Evolutionary conservation across 495 filamentous ascomycete species (phyloP).

Genomic region (Xylaria palmicola): DNA sequence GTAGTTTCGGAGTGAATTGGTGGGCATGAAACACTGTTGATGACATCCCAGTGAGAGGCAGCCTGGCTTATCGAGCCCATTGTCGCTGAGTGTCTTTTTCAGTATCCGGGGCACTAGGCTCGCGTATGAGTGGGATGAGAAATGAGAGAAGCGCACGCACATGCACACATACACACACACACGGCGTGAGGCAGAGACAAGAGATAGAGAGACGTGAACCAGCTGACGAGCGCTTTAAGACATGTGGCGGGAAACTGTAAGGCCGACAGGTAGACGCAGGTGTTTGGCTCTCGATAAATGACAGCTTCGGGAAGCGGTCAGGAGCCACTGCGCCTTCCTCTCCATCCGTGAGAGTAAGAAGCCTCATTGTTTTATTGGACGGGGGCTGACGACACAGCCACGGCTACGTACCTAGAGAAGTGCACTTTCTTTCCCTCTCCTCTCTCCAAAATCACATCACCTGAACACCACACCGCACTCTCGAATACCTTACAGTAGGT

Average conservation of each 20-base stretch:
- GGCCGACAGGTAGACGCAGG: background rate
- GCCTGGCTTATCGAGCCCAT: background rate
- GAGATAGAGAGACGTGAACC: too few species aligned
- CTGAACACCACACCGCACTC: background rate
- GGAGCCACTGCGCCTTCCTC: too few species aligned
- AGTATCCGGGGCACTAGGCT: too few species aligned
- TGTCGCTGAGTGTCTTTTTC: background rate
- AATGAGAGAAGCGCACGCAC: too few species aligned
- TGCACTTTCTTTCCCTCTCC: too few species aligned
- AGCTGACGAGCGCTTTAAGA: background rate
- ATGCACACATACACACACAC: too few species aligned
- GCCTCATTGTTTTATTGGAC: background rate
- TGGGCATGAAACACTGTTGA: background rate
- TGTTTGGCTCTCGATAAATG: background rate
- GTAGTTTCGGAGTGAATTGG: background rate
- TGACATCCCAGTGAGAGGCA: background rate
- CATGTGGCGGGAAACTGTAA: background rate
- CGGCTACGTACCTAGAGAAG: background rate
- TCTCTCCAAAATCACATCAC: too few species aligned
- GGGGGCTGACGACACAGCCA: background rate
- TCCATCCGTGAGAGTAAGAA: background rate
- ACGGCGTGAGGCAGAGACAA: too few species aligned
- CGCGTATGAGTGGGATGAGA: too few species aligned
- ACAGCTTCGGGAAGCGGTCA: too few species aligned
- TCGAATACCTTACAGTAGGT: too few species aligned